These are phyloP conservation scores for Urtica urens DNA, from an alignment of 306 rosid genomes.

Conservation along the genomic window DNA sequence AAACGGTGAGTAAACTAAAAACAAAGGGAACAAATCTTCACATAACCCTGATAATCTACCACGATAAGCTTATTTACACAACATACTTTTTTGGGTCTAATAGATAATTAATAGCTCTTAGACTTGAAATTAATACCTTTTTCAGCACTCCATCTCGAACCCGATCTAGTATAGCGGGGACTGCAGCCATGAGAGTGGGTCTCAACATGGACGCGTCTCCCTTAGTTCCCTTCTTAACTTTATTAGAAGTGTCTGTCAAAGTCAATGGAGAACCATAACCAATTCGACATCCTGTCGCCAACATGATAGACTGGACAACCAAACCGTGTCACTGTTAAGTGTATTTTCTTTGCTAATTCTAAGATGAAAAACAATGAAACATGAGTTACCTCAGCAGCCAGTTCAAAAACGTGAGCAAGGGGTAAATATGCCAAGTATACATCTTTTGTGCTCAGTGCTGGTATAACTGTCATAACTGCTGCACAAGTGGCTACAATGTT, in stretches of 20 bases:
- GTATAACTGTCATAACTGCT: conserved; percentile 65
- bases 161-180: conserved; percentile 88
- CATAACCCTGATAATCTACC: no score
- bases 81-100: no score
- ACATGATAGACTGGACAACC: conserved; percentile 68
- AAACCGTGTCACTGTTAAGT: conserved; percentile 23
- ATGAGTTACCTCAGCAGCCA: conserved; percentile 77
- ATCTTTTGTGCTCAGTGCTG: conserved; percentile 49
- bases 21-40: no score
- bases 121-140: conserved; percentile 38
- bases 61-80: no score
- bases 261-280: conserved; percentile 78
- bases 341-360: conserved; percentile 2
- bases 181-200: conserved; percentile 76
- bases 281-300: conserved; percentile 57
- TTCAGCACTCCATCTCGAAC: conserved; percentile 74
- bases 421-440: conserved; percentile 87
- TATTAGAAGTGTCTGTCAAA: conserved; percentile 69
- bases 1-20: no score
- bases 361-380: conserved; percentile 9
- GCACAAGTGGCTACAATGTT: conserved; percentile 79
- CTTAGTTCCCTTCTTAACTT: conserved; percentile 82
- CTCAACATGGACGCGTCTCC: conserved; percentile 65
- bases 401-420: conserved; percentile 85
- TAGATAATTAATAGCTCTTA: no score